phyloP scores from a whole-genome alignment of 257 asterid genomes.

The Thymus quinquecostatus region DNA sequence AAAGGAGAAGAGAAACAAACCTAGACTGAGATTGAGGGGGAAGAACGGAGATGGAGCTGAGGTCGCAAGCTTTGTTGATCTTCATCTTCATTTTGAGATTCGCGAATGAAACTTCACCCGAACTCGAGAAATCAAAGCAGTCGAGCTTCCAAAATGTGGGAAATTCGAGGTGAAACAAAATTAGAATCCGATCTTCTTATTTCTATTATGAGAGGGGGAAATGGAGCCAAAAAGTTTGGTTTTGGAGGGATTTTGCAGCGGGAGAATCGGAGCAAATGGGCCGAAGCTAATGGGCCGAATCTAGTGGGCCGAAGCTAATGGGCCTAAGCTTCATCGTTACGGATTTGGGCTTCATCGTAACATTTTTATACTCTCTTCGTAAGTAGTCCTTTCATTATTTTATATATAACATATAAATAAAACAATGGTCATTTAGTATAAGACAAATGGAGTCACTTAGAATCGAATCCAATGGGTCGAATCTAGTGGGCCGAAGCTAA shows the following conservation, averaged over 20 bases:
- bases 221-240: conserved; percentile 31
- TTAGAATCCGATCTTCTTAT: neutral
- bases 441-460: too few relatives aligned
- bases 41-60: conserved; percentile 88
- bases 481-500: too few relatives aligned
- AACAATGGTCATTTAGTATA: too few relatives aligned
- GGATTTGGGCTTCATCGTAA: too few relatives aligned
- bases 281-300: neutral
- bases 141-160: neutral
- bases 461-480: too few relatives aligned
- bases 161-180: neutral
- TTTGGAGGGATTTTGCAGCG: conserved; percentile 27
- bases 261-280: conserved; percentile 11
- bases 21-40: conserved; percentile 74
- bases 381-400: too few relatives aligned
- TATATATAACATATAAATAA: too few relatives aligned
- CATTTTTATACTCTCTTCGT: too few relatives aligned
- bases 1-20: conserved; percentile 36
- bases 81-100: conserved; percentile 66
- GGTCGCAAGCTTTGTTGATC: conserved; percentile 90
- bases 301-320: too few relatives aligned
- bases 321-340: too few relatives aligned
- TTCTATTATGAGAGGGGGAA: neutral
- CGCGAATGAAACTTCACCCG: conserved; percentile 18
- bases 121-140: conserved; percentile 1